A percentile compares a stretch with the other conserved stretches of the same genome.
phyloP scores from a whole-genome alignment of 768 basidiomycete genomes.

The Porphyrellus cyaneotinctus region DNA sequence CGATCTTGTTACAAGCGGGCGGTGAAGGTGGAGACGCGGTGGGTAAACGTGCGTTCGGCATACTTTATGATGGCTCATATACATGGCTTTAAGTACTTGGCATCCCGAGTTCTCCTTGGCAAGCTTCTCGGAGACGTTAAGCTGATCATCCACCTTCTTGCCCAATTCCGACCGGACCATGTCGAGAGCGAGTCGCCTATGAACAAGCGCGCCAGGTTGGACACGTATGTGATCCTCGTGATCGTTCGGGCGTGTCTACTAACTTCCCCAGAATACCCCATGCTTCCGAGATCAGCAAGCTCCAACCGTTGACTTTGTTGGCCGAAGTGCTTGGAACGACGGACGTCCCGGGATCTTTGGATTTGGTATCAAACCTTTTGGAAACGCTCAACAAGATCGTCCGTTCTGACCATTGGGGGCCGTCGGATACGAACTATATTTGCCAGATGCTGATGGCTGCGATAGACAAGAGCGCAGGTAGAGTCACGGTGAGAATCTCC shows the following conservation, averaged over 20 bases:
- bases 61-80: not conserved
- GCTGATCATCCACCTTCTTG: slow-evolving; percentile 52
- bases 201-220: slow-evolving; percentile 61
- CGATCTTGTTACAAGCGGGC: slow-evolving; percentile 52
- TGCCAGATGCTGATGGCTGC: slow-evolving; percentile 85
- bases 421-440: slow-evolving; percentile 69
- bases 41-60: slow-evolving; percentile 13
- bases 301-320: slow-evolving; percentile 53
- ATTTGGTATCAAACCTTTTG: slow-evolving; percentile 67
- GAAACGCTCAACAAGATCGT: slow-evolving; percentile 67
- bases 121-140: slow-evolving; percentile 46
- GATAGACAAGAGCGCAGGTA: slow-evolving; percentile 59
- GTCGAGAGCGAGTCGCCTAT: slow-evolving; percentile 43
- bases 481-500: slow-evolving; percentile 45
- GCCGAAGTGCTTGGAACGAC: slow-evolving; percentile 69
- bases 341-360: slow-evolving; percentile 61
- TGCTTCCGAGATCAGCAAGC: slow-evolving; percentile 35
- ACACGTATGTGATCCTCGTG: slow-evolving; percentile 47
- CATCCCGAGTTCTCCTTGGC: slow-evolving; percentile 48
- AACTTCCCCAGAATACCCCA: slow-evolving; percentile 6
- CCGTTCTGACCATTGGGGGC: slow-evolving; percentile 48
- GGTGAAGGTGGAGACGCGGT: slow-evolving; percentile 47
- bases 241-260: not conserved
- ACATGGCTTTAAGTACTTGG: slow-evolving; percentile 34
- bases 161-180: slow-evolving; percentile 43